Conservation (phyloP, 208 protist genomes). For the Endotrypanum monterogeii region DNA sequence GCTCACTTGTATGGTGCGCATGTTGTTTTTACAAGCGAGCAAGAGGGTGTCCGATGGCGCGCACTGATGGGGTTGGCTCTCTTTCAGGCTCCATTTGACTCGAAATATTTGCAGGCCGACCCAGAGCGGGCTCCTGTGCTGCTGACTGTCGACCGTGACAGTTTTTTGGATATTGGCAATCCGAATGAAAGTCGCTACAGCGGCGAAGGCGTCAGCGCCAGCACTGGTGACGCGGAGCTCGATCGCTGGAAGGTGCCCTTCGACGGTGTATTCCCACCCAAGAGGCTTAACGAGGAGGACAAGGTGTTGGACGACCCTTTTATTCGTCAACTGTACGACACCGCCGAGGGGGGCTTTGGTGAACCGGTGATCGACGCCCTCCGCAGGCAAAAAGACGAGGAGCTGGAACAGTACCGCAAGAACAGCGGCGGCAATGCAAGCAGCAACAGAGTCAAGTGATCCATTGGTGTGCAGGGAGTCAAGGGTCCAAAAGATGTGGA, state of each 20-base stretch:
- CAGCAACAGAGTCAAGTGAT: slow-evolving; percentile 7
- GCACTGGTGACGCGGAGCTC: slow-evolving; percentile 75
- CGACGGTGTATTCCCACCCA: slow-evolving; percentile 70
- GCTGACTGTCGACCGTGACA: slow-evolving; percentile 75
- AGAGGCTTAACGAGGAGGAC: slow-evolving; percentile 36
- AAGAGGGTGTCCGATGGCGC: slow-evolving; percentile 65
- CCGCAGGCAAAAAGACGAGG: slow-evolving; percentile 88
- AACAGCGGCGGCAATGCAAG: slow-evolving; percentile 18
- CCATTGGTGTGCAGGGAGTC: background rate
- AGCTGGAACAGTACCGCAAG: slow-evolving; percentile 84
- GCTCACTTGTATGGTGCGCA: slow-evolving; percentile 82
- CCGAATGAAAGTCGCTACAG: slow-evolving; percentile 37
- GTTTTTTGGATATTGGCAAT: slow-evolving; percentile 84
- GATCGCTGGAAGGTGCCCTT: slow-evolving; percentile 83
- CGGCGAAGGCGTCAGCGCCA: slow-evolving; percentile 30
- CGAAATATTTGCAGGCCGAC: slow-evolving; percentile 72
- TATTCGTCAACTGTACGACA: slow-evolving; percentile 68
- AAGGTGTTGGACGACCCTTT: slow-evolving; percentile 63
- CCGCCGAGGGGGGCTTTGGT: slow-evolving; percentile 62
- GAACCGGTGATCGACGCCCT: slow-evolving; percentile 82
- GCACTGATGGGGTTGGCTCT: slow-evolving; percentile 71
- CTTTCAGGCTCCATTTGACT: slow-evolving; percentile 79
- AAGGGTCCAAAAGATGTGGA: background rate
- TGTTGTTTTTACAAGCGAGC: slow-evolving; percentile 72
- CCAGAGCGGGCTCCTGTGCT: slow-evolving; percentile 64